These are phyloP conservation scores for Eucalyptus leucophloia DNA, from an alignment of 345 rosid genomes.

Conservation along the genomic window DNA sequence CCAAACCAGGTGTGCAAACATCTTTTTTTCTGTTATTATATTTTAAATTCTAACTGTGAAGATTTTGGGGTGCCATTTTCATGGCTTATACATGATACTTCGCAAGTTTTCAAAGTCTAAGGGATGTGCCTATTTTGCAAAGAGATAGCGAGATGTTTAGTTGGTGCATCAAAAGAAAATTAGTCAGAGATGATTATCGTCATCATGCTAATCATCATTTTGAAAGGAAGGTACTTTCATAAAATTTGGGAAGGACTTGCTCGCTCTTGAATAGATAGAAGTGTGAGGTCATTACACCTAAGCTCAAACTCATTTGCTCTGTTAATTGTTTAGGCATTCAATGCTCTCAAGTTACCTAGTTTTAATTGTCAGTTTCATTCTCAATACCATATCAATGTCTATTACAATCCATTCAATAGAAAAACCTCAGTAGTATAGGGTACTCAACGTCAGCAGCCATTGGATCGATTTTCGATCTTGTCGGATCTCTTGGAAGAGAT, in stretches of 20 bases:
- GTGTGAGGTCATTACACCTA: neutral
- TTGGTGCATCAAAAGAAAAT: neutral
- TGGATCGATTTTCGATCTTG: neutral
- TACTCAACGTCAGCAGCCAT: neutral
- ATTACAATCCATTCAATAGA: neutral
- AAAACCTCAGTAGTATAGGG: neutral
- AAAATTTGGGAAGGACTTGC: neutral
- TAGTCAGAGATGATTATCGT: neutral
- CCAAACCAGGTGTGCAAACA: fast-evolving
- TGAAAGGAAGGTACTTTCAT: neutral
- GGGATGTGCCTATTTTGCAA: neutral
- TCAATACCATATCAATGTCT: neutral
- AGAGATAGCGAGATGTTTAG: neutral
- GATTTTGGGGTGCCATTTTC: neutral
- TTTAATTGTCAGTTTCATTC: neutral
- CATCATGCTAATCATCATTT: neutral
- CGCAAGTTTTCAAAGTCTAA: neutral
- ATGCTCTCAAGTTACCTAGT: neutral
- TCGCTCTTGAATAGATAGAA: neutral
- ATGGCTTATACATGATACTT: neutral
- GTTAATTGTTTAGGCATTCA: neutral
- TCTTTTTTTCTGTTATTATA: too few species aligned
- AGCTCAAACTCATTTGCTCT: neutral
- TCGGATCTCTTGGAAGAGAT: neutral
- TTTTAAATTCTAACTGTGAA: too few species aligned